These are phyloP conservation scores for Hericium rajendrae DNA, from an alignment of 768 basidiomycete genomes.

Conservation along the genomic window DNA sequence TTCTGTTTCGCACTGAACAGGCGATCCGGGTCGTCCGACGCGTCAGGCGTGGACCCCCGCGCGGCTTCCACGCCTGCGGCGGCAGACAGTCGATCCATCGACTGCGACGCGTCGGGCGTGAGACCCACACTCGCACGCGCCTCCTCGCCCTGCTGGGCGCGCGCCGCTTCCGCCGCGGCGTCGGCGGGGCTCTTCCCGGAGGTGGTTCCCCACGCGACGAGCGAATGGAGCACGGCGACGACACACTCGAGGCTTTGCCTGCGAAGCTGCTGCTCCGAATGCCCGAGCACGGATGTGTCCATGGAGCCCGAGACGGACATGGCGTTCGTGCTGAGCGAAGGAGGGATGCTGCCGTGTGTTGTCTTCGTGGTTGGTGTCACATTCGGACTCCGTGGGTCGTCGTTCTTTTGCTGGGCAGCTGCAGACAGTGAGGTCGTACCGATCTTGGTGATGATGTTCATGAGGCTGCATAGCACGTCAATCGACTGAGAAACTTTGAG, in stretches of 20 bases:
- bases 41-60: constrained; percentile 67
- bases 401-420: constrained; percentile 35
- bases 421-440: constrained; percentile 40
- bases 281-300: constrained; percentile 57
- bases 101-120: constrained; percentile 45
- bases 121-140: constrained; percentile 32
- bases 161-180: constrained; percentile 23
- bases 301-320: constrained; percentile 56
- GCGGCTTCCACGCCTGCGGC: constrained; percentile 42
- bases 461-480: constrained; percentile 42
- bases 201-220: constrained; percentile 83
- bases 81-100: constrained; percentile 41
- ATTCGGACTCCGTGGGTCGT: constrained; percentile 54
- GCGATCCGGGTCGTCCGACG: constrained; percentile 79
- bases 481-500: not conserved
- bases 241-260: constrained; percentile 94
- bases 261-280: constrained; percentile 77
- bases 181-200: constrained; percentile 24
- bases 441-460: constrained; percentile 94
- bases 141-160: constrained; percentile 47
- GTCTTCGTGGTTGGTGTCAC: constrained; percentile 41
- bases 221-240: constrained; percentile 76
- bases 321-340: constrained; percentile 57
- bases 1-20: constrained; percentile 96
- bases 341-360: constrained; percentile 37